These are phyloP conservation scores for Aspergillus sclerotioniger DNA, from an alignment of 495 filamentous ascomycete genomes.

Conservation along the genomic window DNA sequence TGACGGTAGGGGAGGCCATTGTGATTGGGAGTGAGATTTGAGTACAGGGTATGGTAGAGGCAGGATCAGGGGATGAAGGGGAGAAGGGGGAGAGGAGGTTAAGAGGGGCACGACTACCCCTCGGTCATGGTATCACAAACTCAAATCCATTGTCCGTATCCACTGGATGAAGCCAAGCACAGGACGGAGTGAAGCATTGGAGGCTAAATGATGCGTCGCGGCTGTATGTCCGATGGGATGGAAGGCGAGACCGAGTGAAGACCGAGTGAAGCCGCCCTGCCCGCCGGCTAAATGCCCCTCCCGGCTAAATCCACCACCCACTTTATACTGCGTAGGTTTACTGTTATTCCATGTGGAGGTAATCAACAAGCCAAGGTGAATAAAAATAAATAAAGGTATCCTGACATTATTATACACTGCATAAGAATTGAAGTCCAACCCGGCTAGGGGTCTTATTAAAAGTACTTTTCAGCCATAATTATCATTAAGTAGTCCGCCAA, in stretches of 20 bases:
- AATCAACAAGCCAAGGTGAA: too few relatives aligned
- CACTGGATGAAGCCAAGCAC: not conserved
- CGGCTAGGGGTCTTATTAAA: not conserved
- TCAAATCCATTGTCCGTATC: not conserved
- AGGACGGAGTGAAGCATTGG: conserved; percentile 3
- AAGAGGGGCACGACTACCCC: conserved; percentile 3
- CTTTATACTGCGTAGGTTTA: too few relatives aligned
- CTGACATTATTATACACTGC: not conserved
- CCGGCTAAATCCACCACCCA: not conserved
- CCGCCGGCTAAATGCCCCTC: not conserved
- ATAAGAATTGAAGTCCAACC: not conserved
- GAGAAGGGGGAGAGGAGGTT: not conserved
- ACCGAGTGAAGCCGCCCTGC: too few relatives aligned
- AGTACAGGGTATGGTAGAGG: not conserved
- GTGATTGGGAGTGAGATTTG: not conserved
- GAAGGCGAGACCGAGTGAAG: too few relatives aligned
- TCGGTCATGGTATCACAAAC: not conserved
- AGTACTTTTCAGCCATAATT: conserved; percentile 5
- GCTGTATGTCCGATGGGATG: not conserved
- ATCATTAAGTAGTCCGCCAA: not conserved
- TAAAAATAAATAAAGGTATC: not conserved
- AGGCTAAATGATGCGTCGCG: conserved; percentile 12
- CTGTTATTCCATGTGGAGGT: too few relatives aligned
- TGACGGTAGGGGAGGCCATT: conserved; percentile 49
- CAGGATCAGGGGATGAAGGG: not conserved